Percentiles rank a stretch among this genome's conserved stretches.
Evolutionary conservation across 352 stramenopile species (phyloP).

Genomic region (Aphanomyces invadans): DNA sequence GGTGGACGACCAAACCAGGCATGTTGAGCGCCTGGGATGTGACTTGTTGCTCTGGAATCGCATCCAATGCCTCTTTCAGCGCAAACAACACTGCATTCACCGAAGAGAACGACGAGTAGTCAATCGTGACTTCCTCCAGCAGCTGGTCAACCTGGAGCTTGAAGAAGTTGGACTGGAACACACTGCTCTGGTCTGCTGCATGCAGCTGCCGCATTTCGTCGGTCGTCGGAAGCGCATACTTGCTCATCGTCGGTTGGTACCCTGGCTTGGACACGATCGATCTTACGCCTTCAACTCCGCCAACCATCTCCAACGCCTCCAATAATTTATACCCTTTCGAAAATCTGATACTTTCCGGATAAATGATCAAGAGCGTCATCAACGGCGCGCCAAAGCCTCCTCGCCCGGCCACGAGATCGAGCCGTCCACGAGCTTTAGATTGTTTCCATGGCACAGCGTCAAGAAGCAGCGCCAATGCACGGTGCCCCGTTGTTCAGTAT

Average conservation of each 20-base stretch:
- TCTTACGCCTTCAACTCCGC: not conserved
- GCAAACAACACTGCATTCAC: slow-evolving; percentile 74
- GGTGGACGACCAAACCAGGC: slow-evolving; percentile 48
- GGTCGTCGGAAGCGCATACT: slow-evolving; percentile 85
- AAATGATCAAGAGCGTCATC: too few relatives aligned
- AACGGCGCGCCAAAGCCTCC: too few relatives aligned
- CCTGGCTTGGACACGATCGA: not conserved
- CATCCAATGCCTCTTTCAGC: slow-evolving; percentile 64
- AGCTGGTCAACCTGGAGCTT: slow-evolving; percentile 82
- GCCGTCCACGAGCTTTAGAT: too few relatives aligned
- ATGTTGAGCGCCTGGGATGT: slow-evolving; percentile 60
- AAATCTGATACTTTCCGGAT: not conserved
- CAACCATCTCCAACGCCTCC: slow-evolving; percentile 12
- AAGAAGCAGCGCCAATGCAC: too few relatives aligned
- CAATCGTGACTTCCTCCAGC: slow-evolving; percentile 39
- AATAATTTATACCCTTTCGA: not conserved
- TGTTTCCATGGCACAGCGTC: too few relatives aligned
- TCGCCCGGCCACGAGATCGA: too few relatives aligned
- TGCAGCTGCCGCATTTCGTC: slow-evolving; percentile 75
- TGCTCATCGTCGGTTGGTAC: slow-evolving; percentile 25
- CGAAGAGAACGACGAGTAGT: slow-evolving; percentile 28
- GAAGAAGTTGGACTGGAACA: slow-evolving; percentile 78
- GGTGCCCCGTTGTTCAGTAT: too few relatives aligned
- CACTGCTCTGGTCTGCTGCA: slow-evolving; percentile 59
- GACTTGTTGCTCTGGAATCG: slow-evolving; percentile 56